Evolutionary conservation across 2,329 filamentous ascomycete genomes (phyloP), one percentile per base, ranked within the genome.

Genomic region (Claviceps humidiphila): DNA sequence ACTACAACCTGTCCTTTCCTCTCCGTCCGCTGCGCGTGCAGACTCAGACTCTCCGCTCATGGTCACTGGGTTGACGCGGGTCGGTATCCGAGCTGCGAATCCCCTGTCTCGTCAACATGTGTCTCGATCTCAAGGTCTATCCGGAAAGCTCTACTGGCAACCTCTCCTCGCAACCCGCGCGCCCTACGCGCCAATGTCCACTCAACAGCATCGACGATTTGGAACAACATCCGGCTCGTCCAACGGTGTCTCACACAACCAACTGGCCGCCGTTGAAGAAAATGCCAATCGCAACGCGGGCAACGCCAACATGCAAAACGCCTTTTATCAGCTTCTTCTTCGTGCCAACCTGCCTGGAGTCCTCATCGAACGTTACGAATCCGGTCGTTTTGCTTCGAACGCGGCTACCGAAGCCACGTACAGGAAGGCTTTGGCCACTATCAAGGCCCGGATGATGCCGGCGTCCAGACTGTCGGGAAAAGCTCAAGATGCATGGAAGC

Each of bases 311-410:
- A 84, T 89, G 20, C 93, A 98, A 67, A 93, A 91, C 66, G 85
- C 87, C 16, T 96, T 98, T 67, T 98, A 98, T 66, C 85, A 91
- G 64, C 84, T 90, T 46, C 79, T 98, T 14, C 76, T 96, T 52
- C 86, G 87, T 64, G 89, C 91, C 50, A 93, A 94, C 63, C 90
- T 96, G 86, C 88, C 91, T 17, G 85, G 89, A 50, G 95, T 98
- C 57, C 74, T 98, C 53, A 79, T 96, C 54, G 89, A 97, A 68
- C 78, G 93, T 61, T 93, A 95, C 67, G 83, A 89, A 64, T 89
- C 85, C 16, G 87, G 87, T 56, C 81, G 85, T 52, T 98, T 90
- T 66, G 90, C 90, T 11, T 81, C 81, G 20, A 96, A 91, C 64
- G 67, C 81, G 16, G 79, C 81, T 13, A 85, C 85, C n/a, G 87